Percentiles rank a stretch among this genome's conserved stretches.
phyloP scores from a whole-genome alignment of 176 grass and related monocot genomes.

The Bromus sterilis region DNA sequence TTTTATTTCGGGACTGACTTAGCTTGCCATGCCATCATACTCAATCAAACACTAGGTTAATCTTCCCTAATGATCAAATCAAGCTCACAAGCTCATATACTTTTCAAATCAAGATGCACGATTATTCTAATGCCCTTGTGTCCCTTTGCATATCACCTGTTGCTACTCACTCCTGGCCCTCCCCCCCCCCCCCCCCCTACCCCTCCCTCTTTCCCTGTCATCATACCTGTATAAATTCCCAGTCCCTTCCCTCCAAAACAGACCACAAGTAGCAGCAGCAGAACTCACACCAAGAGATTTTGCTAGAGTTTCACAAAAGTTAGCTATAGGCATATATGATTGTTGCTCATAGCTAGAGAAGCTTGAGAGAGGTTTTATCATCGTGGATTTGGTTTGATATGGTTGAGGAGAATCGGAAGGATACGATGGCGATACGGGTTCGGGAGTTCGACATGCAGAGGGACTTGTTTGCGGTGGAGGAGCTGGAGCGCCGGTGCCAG shows the following conservation, averaged over 20 bases:
- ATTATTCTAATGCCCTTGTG: slow-evolving; percentile 6
- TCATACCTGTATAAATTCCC: slow-evolving; percentile 37
- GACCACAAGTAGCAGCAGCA: slow-evolving; percentile 7
- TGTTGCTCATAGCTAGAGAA: background rate
- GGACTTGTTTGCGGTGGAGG: slow-evolving; percentile 46
- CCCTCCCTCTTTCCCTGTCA: background rate
- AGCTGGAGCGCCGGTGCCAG: slow-evolving; percentile 55
- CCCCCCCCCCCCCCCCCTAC: background rate
- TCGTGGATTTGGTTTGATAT: no score
- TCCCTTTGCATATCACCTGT: slow-evolving; percentile 9
- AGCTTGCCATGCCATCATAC: slow-evolving; percentile 21
- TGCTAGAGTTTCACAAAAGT: background rate
- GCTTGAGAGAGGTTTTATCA: no score
- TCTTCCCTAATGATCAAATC: slow-evolving; percentile 31
- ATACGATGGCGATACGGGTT: slow-evolving; percentile 33
- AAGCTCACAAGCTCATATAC: slow-evolving; percentile 23
- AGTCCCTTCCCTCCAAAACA: slow-evolving; percentile 15
- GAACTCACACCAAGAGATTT: slow-evolving; percentile 9
- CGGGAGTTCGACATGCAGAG: slow-evolving; percentile 56
- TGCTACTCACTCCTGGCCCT: slow-evolving; percentile 7
- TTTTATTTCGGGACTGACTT: slow-evolving; percentile 24
- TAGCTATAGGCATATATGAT: background rate
- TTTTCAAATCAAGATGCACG: slow-evolving; percentile 15
- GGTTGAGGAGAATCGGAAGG: background rate
- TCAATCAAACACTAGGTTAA: slow-evolving; percentile 8